Base-by-base conservation (phyloP, 2,329 filamentous ascomycete species). In the Rasamsonia emersonii region DNA sequence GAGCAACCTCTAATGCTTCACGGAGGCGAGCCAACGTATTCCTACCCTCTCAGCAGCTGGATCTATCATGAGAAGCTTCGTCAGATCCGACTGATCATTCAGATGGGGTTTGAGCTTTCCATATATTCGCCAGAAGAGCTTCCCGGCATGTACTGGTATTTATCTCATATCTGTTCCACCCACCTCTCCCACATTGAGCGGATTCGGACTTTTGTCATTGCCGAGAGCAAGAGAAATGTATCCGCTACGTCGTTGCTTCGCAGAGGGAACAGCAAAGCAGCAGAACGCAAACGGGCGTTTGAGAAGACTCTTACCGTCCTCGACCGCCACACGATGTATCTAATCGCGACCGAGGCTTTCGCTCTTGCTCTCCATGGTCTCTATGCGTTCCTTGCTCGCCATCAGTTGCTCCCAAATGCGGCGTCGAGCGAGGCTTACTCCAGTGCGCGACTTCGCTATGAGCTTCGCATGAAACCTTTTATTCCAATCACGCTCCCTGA, bases 91-190 rank as follows among this genome's bases (percentile, higher is more conserved):
- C 82, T 79, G 67, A 80, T 93, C 27, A 71, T 95, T 10, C 83
- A 95, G 51, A 75, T 95, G 18, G 91, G 93, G 9, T 96, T 98
- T 55, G 91, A 98, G 58, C 77, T 95, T 9, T 80, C 89, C 25
- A 75, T 94, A 7, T 96, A 96, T 57, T 78, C 89, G 32, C 71
- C 77, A 0, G 82, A 93, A 54, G 91, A 98, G 56, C 68, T 91
- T 7, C 73, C 78, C 1, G 78, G 77, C 15, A 93, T 95, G 82
- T 96, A 96, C 57, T 91, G 82, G 77, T 86, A 94, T 54, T 64
- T 94, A 41, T 75, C 83, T 44, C 75, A 84, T 61, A 63, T 93
- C 37, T 67, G 82, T 49, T 73, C 78, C 51, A 75, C 80, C 34
- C 68, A 81, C 39, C 61, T 76, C 27, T 70, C 77, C 50, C 76